Percentiles rank a stretch among this genome's conserved stretches.
phyloP scores from a whole-genome alignment of 768 basidiomycete species.

The Rubroboletus pulcherrimus region DNA sequence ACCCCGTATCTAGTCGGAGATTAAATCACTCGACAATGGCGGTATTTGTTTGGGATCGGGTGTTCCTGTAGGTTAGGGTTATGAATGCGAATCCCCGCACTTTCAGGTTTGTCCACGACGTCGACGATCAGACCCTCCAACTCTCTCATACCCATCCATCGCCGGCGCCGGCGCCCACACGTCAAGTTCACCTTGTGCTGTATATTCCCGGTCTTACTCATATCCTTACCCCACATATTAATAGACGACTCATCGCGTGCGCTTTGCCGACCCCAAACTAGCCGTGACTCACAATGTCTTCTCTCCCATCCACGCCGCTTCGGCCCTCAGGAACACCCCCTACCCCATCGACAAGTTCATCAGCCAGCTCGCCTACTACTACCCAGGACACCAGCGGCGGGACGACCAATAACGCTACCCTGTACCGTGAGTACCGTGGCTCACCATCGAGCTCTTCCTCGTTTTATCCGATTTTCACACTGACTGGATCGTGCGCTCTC shows the following conservation, averaged over 20 bases:
- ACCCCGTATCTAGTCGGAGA: neutral
- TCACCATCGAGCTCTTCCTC: neutral
- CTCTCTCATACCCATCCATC: constrained; percentile 1
- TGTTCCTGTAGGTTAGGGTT: constrained; percentile 2
- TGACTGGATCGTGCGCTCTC: constrained; percentile 8
- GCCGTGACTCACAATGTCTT: constrained; percentile 10
- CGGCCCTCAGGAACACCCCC: neutral
- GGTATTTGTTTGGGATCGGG: neutral
- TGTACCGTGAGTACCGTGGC: constrained; percentile 26
- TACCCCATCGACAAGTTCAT: neutral
- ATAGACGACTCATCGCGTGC: constrained; percentile 11
- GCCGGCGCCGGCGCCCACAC: constrained; percentile 2
- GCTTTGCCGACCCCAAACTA: neutral
- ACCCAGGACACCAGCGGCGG: neutral
- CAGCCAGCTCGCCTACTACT: neutral
- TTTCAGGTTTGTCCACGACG: too few relatives aligned
- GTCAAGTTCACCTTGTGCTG: neutral
- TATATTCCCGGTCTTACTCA: neutral
- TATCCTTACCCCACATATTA: constrained; percentile 10
- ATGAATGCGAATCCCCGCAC: neutral
- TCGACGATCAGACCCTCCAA: neutral
- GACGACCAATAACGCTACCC: constrained; percentile 22
- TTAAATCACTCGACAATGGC: neutral
- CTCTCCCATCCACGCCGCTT: neutral
- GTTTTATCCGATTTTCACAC: constrained; percentile 16